Evolutionary conservation across 1,284 basidiomycete species (phyloP).

Genomic region (Rhodotorula glutinis): DNA sequence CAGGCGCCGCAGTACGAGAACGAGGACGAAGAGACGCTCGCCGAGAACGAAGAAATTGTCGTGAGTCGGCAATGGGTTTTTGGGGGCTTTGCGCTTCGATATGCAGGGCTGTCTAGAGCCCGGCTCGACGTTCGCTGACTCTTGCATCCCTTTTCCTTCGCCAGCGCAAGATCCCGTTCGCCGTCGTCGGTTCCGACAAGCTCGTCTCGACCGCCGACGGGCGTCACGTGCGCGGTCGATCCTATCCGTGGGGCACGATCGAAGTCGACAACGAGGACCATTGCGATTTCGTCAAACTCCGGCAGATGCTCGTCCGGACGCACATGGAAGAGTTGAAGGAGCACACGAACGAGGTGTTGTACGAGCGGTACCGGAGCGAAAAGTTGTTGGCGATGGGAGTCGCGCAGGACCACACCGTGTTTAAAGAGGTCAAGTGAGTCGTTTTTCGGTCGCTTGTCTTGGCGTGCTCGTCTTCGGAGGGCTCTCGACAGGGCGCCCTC

Average conservation of each 20-base stretch:
- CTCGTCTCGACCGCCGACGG: conserved; percentile 77
- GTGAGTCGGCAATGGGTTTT: too few species aligned
- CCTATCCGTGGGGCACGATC: conserved; percentile 95
- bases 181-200: conserved; percentile 87
- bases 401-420: conserved; percentile 89
- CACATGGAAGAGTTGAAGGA: conserved; percentile 98
- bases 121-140: not conserved
- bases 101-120: not conserved
- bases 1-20: conserved; percentile 91
- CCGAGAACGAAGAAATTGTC: conserved; percentile 91
- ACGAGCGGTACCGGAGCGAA: conserved; percentile 94
- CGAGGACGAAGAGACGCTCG: conserved; percentile 93
- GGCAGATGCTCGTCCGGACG: conserved; percentile 95
- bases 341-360: conserved; percentile 86
- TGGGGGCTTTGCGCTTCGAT: too few species aligned
- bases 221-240: conserved; percentile 81
- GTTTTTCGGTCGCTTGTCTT: not conserved
- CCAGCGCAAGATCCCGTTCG: conserved; percentile 90
- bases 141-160: not conserved
- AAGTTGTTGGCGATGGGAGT: conserved; percentile 94
- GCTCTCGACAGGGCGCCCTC: too few species aligned
- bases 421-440: conserved; percentile 95
- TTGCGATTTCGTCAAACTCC: conserved; percentile 96
- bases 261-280: conserved; percentile 98
- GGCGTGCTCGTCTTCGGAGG: too few species aligned